Base-by-base conservation (phyloP, 176 grass and related monocot genomes). In the Canna indica region DNA sequence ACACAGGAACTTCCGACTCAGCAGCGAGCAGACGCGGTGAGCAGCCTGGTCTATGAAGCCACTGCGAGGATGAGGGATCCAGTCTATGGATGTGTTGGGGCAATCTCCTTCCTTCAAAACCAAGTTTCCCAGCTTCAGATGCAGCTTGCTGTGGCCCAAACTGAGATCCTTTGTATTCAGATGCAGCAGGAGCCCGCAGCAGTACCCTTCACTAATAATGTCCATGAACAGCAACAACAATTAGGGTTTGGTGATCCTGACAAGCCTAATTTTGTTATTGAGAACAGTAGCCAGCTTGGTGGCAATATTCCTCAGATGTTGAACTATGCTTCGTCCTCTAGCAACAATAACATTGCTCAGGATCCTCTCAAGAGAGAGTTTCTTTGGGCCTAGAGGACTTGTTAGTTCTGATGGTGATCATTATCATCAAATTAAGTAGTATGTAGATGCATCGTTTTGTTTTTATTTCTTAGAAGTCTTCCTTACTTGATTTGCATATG, bases 21-120 rank as follows among this genome's bases (percentile, higher is more conserved):
- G 9, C 91, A 88, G 73, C 79, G 88, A 45, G 81, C 78, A 0
- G 91, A 91, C 32, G 85, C 85, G 0, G 85, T 88, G 45, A 91
- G 88, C 78, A 96, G 91, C 80, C 79, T 96, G 17, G 88, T 91
- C 32, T 91, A 96, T 15, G 88, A 96, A 77, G 91, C 92, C 48
- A 91, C 75, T 12, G 88, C 92, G 0, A 81, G 88, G 16, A 38
- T 79, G 50, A 84, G 88, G 65, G 88, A 96, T n/a, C 92, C 92
- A 0, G 92, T 96, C 3, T 96, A 96, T 4, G 92, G 92, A 9
- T 91, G 88, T 28, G 92, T 86, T 1, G 92, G 88, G 0, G 83
- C 84, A 64, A 75, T 75, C 73, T 75, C 73, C 11, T 66, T 48
- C 73, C 59, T 75, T 7, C 73, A 75, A 29, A 75, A 36, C 16